phyloP scores from a whole-genome alignment of 108 stramenopile species.

The Cyclotella atomus region DNA sequence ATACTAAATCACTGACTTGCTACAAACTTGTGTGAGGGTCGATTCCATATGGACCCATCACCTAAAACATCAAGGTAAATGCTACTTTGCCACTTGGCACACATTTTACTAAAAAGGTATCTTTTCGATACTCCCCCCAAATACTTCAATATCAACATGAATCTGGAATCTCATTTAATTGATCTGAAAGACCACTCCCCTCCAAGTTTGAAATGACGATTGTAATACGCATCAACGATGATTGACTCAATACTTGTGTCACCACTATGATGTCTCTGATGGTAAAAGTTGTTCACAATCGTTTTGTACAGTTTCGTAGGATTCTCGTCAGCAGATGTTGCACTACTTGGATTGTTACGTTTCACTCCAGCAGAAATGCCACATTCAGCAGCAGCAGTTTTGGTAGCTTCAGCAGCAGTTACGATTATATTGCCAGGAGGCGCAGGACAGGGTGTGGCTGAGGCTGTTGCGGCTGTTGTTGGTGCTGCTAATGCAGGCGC shows the following conservation, averaged over 20 bases:
- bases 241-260: not conserved
- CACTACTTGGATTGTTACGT: not conserved
- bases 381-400: not conserved
- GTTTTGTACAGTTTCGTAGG: not conserved
- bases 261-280: not conserved
- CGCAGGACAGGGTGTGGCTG: not conserved
- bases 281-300: not conserved
- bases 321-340: too few species aligned
- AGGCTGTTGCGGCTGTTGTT: not conserved
- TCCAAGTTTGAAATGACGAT: not conserved
- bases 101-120: not conserved
- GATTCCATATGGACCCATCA: too few species aligned
- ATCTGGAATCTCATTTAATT: not conserved
- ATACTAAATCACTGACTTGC: not conserved
- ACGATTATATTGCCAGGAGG: not conserved
- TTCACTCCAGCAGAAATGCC: not conserved
- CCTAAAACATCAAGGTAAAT: too few species aligned
- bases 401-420: not conserved
- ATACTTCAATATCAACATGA: too few species aligned
- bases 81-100: not conserved
- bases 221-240: not conserved
- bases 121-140: too few species aligned
- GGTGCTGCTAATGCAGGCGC: not conserved
- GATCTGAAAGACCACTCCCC: not conserved
- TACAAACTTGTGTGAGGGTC: too few species aligned